Evolutionary conservation across 192 early-diverging fungal genomes (phyloP), one percentile per base, ranked within the genome.

Genomic region (Linnemannia exigua): DNA sequence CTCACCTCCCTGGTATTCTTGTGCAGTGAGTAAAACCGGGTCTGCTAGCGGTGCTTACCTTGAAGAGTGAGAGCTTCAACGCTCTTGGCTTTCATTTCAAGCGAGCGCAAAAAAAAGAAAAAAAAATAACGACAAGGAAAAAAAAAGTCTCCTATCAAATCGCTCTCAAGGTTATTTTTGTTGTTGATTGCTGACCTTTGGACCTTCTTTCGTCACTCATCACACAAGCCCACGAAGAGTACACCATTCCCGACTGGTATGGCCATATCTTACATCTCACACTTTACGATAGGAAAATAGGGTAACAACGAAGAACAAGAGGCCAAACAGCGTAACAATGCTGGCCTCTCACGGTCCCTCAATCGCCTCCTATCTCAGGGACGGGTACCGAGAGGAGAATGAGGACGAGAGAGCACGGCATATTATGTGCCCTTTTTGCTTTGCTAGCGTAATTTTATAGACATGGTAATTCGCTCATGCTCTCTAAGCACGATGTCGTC

Each of bases 111-210:
- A 52, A 16, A 20, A 20, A 52, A 52, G 52, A 63, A 63, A 31
- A 31, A 31, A 31, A 63, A 31, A 31, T 25, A 15, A 25, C 8
- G 22, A 58, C 8, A 58, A 8, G n/a, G 52, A 54, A 54, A n/a
- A 61, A 61, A 63, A 63, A 63, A 63, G 28, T 63, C 58, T 63
- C 58, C 58, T 63, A 63, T 63, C 58, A 31, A 61, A 63, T 63
- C 58, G 58, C 58, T 63, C 58, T 63, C 58, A 63, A 63, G 25
- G 28, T 63, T 63, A 63, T 63, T 31, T 63, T 63, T 63, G 58
- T 31, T 63, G 25, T n/a, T 2, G 9, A n/a, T 50, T 50, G 14
- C 17, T 63, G 58, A 0, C 28, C 58, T 25, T 14, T 9, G 11
- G 54, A 11, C 22, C 51, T 63, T 63, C 12, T 31, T n/a, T 63